Conservation (phyloP, 345 rosid species). For the Moricandia arvensis region DNA sequence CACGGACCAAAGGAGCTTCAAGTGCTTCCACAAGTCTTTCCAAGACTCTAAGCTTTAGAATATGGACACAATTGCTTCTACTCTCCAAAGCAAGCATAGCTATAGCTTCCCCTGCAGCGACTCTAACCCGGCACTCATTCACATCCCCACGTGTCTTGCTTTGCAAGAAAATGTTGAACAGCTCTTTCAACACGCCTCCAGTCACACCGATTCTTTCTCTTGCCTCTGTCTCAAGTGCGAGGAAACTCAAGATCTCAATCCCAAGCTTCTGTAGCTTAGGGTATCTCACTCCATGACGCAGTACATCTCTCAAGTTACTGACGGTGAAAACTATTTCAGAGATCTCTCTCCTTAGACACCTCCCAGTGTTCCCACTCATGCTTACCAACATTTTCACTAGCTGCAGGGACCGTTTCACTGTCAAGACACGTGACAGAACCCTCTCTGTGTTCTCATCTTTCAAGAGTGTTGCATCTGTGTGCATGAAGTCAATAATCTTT, state of each 20-base stretch:
- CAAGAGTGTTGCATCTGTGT: constrained; percentile 51
- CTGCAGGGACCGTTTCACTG: constrained; percentile 77
- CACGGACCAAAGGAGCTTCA: constrained; percentile 51
- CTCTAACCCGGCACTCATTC: constrained; percentile 44
- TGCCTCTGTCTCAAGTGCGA: constrained; percentile 71
- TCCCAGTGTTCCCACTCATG: constrained; percentile 74
- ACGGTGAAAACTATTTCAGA: constrained; percentile 85
- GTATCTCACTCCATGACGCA: constrained; percentile 64
- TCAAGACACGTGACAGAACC: constrained; percentile 48
- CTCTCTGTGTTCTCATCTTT: constrained; percentile 45
- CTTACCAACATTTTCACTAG: constrained; percentile 79
- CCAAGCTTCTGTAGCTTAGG: constrained; percentile 66
- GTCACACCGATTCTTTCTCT: constrained; percentile 79
- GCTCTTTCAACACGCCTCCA: constrained; percentile 79
- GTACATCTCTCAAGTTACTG: constrained; percentile 71
- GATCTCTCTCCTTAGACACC: constrained; percentile 66
- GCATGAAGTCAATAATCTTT: constrained; percentile 74
- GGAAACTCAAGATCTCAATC: constrained; percentile 65
- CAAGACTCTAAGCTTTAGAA: constrained; percentile 52
- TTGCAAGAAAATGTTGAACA: constrained; percentile 68
- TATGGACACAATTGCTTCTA: constrained; percentile 59
- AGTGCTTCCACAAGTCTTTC: constrained; percentile 56
- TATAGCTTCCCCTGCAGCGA: constrained; percentile 83
- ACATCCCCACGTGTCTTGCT: constrained; percentile 36
- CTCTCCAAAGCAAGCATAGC: constrained; percentile 84